A percentile compares a stretch with the other conserved stretches of the same genome.
Conservation (phyloP, 495 filamentous ascomycete genomes). For the Penicillium cataractarum region DNA sequence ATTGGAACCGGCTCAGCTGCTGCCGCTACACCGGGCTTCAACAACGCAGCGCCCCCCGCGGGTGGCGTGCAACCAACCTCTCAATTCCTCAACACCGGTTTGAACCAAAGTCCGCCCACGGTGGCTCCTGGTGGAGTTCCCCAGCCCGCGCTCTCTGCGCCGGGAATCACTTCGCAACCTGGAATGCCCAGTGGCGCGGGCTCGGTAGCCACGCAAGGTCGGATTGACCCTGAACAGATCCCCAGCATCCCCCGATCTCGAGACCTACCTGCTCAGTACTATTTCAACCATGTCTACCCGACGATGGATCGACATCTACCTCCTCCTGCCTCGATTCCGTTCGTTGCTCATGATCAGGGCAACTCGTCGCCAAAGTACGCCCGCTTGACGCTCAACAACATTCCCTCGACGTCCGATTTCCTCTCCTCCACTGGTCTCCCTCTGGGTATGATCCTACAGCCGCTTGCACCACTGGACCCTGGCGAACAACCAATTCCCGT, state of each 20-base stretch:
- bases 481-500: slow-evolving; percentile 90
- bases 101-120: slow-evolving; percentile 51
- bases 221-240: slow-evolving; percentile 89
- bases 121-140: slow-evolving; percentile 62
- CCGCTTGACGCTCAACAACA: slow-evolving; percentile 87
- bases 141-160: slow-evolving; percentile 44
- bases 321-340: slow-evolving; percentile 87
- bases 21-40: slow-evolving; percentile 60
- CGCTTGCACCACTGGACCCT: slow-evolving; percentile 78
- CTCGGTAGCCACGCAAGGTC: slow-evolving; percentile 65
- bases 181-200: slow-evolving; percentile 40
- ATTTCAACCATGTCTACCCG: slow-evolving; percentile 83
- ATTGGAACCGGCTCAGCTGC: slow-evolving; percentile 61
- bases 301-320: slow-evolving; percentile 92
- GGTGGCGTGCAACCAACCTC: slow-evolving; percentile 56
- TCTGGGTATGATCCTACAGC: slow-evolving; percentile 86
- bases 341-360: slow-evolving; percentile 91
- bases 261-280: slow-evolving; percentile 80
- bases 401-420: slow-evolving; percentile 81
- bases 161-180: slow-evolving; percentile 61
- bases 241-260: slow-evolving; percentile 88
- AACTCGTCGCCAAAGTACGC: slow-evolving; percentile 96
- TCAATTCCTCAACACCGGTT: slow-evolving; percentile 73
- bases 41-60: slow-evolving; percentile 60
- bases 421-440: slow-evolving; percentile 79